Base-by-base conservation (phyloP, 371 early-diverging fungal species). In the Mortierella sp. region DNA sequence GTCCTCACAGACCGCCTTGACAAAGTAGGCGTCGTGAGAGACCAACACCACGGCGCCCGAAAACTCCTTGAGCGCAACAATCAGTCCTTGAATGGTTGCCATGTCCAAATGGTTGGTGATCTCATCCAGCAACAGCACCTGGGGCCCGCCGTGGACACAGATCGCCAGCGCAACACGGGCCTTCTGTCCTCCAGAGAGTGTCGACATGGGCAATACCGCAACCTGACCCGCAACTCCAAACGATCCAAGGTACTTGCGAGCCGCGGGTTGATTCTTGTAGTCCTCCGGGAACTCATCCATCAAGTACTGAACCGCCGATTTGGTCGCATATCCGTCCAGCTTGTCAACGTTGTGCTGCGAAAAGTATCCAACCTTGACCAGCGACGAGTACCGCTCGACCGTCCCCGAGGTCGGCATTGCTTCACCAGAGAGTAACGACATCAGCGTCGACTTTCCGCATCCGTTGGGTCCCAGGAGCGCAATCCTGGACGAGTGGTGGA, bases 31-130 rank as follows among this genome's bases (percentile, higher is more conserved):
- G 75, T 95, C 95, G 88, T 95, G 95, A 69, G 92, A 91, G 22
- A 95, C 93, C 24, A 91, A 68, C 10, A 95, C 86, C 26, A 94
- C 86, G 9, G 90, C 92, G 2, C 95, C 92, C 4, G 89, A 70
- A 74, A 86, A 95, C 11, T 84, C 89, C 37, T 87, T 85, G 31
- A 95, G 76, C 1, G 91, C 92, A 13, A 91, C 90, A 7, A 90
- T 87, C 19, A 95, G 69, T 9, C 89, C 89, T 45, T 94, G 92
- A 13, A 94, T 91, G 10, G 92, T 92, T 24, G 91, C 92, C 90
- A 95, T 92, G 88, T 95, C 94, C 76, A 92, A 83, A 73, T 94
- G 95, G 79, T 96, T 97, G 29, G 95, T 95, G 55, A 94, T 93
- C 88, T 96, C 96, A 84, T 96, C 96, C 31, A 96, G 87, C 44